Evolutionary conservation across 2,329 filamentous ascomycete genomes (phyloP).

Genomic region (Coniochaeta sp.): DNA sequence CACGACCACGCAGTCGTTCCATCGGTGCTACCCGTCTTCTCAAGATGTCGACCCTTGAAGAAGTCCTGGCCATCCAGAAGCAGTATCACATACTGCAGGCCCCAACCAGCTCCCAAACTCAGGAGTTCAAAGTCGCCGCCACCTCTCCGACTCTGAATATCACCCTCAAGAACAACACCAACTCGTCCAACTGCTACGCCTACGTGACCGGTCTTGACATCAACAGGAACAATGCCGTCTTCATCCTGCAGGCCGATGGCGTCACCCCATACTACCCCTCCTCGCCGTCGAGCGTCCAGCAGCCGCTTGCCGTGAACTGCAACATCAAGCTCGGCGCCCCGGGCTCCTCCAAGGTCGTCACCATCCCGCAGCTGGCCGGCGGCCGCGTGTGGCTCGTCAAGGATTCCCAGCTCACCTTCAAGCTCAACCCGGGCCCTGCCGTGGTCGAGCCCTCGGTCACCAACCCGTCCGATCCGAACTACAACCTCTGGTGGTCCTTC

Average conservation of each 20-base stretch:
- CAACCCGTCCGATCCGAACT: slow-evolving; percentile 58
- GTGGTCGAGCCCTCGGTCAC: slow-evolving; percentile 69
- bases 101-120: slow-evolving; percentile 7
- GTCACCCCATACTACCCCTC: slow-evolving; percentile 56
- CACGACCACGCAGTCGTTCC: neutral
- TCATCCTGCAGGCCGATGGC: slow-evolving; percentile 61
- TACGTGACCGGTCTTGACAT: slow-evolving; percentile 64
- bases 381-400: slow-evolving; percentile 67
- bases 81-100: slow-evolving; percentile 15
- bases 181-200: slow-evolving; percentile 53
- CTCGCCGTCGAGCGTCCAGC: slow-evolving; percentile 44
- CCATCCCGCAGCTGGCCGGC: slow-evolving; percentile 63
- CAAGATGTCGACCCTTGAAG: slow-evolving; percentile 20
- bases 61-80: slow-evolving; percentile 17
- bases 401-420: slow-evolving; percentile 55
- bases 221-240: slow-evolving; percentile 50
- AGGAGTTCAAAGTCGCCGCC: neutral
- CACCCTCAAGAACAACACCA: slow-evolving; percentile 58
- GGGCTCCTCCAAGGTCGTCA: slow-evolving; percentile 52
- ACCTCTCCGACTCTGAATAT: slow-evolving; percentile 44
- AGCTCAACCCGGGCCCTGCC: slow-evolving; percentile 60
- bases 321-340: slow-evolving; percentile 57
- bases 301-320: slow-evolving; percentile 48
- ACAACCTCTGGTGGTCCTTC: slow-evolving; percentile 57
- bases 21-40: neutral